phyloP scores from a whole-genome alignment of 306 rosid genomes.

The Hippophae gyantsensis region DNA sequence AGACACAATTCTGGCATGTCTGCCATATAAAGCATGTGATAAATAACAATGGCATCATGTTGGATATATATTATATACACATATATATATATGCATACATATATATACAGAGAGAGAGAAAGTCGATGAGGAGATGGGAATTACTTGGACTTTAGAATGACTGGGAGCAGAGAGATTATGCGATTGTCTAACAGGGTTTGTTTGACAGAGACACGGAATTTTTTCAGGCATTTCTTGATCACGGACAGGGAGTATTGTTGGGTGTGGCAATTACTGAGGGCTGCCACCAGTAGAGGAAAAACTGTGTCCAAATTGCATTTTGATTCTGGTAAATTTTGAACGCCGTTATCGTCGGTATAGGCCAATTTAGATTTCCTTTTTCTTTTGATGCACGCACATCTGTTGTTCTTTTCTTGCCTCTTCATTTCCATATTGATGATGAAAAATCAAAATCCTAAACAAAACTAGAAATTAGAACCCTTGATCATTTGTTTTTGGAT shows the following conservation, averaged over 20 bases:
- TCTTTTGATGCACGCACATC: constrained; percentile 14
- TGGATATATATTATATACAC: background rate
- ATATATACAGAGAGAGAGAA: background rate
- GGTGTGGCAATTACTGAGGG: constrained; percentile 21
- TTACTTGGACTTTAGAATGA: constrained; percentile 40
- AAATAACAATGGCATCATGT: background rate
- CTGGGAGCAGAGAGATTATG: constrained; percentile 52
- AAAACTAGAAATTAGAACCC: no score
- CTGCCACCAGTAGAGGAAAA: constrained; percentile 43
- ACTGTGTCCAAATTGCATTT: constrained; percentile 17
- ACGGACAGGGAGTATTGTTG: constrained; percentile 24
- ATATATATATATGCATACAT: background rate
- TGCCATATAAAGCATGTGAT: constrained; percentile 7
- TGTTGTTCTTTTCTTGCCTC: background rate
- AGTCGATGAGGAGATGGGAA: background rate
- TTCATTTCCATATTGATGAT: background rate
- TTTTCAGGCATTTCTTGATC: constrained; percentile 39
- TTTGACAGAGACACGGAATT: constrained; percentile 30
- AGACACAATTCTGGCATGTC: constrained; percentile 23
- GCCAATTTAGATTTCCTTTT: constrained; percentile 20
- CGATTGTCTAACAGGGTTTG: constrained; percentile 12
- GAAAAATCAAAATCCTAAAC: no score
- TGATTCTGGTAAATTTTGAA: background rate
- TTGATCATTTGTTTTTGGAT: no score
- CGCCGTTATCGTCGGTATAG: background rate